Percentiles rank a stretch among this genome's conserved stretches.
phyloP scores from a whole-genome alignment of 176 grass and related monocot species.

The Cenchrus americanus region DNA sequence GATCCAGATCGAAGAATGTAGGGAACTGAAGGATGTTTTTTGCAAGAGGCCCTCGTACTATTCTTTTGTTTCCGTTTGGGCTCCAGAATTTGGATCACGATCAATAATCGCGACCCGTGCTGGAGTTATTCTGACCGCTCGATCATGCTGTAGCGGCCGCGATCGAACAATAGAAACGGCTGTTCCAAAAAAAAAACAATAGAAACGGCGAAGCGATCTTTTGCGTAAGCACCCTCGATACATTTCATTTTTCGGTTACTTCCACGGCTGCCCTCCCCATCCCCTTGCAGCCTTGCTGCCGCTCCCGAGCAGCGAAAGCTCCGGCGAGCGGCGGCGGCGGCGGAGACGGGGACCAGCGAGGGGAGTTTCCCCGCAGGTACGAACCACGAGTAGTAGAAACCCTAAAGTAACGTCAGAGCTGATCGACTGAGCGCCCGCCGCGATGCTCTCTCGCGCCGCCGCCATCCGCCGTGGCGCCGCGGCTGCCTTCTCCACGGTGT shows the following conservation, averaged over 20 bases:
- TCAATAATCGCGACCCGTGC: background rate
- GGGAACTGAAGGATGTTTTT: background rate
- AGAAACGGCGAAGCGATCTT: background rate
- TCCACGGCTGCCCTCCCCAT: background rate
- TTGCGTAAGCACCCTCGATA: background rate
- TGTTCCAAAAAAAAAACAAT: too few relatives aligned
- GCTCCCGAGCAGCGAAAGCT: constrained; percentile 18
- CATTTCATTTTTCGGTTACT: background rate
- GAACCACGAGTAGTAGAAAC: background rate
- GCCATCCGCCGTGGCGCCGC: constrained; percentile 35
- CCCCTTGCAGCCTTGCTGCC: background rate
- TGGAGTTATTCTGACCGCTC: background rate
- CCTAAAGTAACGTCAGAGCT: background rate
- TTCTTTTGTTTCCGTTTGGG: background rate
- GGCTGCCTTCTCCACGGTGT: constrained; percentile 38
- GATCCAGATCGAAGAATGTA: background rate
- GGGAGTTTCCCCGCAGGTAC: background rate
- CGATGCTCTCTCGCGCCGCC: constrained; percentile 42
- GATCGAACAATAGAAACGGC: background rate
- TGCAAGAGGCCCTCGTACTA: fast-evolving
- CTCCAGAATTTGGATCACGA: background rate
- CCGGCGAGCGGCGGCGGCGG: constrained; percentile 24
- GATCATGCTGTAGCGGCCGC: background rate
- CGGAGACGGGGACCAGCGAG: background rate
- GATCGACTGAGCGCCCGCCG: constrained; percentile 1